Percentiles rank a stretch among this genome's conserved stretches.
phyloP scores from a whole-genome alignment of 306 rosid species.

The Benincasa hispida region DNA sequence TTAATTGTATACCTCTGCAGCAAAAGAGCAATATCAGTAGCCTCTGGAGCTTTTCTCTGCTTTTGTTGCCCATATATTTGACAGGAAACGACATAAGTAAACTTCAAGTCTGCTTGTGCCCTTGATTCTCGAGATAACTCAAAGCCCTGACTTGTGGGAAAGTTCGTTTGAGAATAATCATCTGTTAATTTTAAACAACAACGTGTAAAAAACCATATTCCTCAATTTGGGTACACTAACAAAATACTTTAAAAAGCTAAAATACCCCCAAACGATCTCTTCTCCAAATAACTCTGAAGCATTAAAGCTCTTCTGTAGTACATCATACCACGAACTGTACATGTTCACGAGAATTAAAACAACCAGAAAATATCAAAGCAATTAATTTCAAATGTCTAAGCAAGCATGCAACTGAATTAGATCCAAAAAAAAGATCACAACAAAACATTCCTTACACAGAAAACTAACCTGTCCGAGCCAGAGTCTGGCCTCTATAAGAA shows the following conservation, averaged over 20 bases:
- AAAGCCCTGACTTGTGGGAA: slow-evolving; percentile 57
- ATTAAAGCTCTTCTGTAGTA: slow-evolving; percentile 92
- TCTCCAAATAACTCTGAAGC: slow-evolving; percentile 84
- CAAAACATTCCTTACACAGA: neutral
- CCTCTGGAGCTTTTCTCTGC: slow-evolving; percentile 62
- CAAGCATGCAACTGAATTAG: neutral
- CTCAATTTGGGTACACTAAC: neutral
- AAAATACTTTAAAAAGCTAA: slow-evolving; percentile 5
- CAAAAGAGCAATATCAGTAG: slow-evolving; percentile 84
- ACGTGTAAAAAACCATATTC: neutral
- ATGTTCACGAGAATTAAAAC: slow-evolving; percentile 18
- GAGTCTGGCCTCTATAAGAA: slow-evolving; percentile 94
- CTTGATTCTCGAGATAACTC: slow-evolving; percentile 73
- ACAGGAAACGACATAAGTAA: slow-evolving; percentile 95
- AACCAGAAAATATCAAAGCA: neutral
- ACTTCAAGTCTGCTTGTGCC: slow-evolving; percentile 93
- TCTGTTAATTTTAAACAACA: slow-evolving; percentile 24
- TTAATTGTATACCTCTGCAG: slow-evolving; percentile 60
- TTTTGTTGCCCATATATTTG: slow-evolving; percentile 98
- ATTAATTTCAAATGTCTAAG: neutral
- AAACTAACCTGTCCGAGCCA: slow-evolving; percentile 84
- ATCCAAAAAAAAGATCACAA: neutral
- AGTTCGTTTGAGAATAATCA: slow-evolving; percentile 39
- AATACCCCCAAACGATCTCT: slow-evolving; percentile 70
- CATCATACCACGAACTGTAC: slow-evolving; percentile 97